phyloP scores from a whole-genome alignment of 192 early-diverging fungal species.

The Backusella luteola region DNA sequence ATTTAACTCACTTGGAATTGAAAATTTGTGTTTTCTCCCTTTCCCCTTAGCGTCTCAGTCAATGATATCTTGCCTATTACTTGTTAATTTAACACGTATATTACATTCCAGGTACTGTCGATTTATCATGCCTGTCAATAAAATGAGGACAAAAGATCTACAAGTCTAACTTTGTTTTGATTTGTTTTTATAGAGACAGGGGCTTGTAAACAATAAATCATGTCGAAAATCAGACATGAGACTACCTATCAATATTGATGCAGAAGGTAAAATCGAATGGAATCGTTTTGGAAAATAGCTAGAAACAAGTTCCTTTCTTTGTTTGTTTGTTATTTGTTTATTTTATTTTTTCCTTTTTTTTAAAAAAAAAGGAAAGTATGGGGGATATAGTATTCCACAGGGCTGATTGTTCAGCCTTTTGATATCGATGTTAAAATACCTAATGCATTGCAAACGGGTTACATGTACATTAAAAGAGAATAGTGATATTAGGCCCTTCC shows the following conservation, averaged over 20 bases:
- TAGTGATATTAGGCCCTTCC: background rate
- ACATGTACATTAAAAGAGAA: background rate
- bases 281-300: background rate
- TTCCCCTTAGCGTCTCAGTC: background rate
- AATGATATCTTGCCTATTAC: background rate
- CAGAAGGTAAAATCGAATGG: background rate
- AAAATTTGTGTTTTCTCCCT: constrained; percentile 6
- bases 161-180: constrained; percentile 7
- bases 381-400: background rate
- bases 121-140: constrained; percentile 3
- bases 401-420: background rate
- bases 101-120: background rate
- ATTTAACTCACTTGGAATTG: background rate
- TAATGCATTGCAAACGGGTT: background rate
- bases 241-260: background rate
- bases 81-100: background rate
- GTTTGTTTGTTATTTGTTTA: background rate
- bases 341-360: too few species aligned
- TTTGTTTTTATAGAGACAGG: background rate
- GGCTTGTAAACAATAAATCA: constrained; percentile 9
- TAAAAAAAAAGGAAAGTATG: too few species aligned
- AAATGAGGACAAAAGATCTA: background rate
- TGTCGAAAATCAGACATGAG: background rate
- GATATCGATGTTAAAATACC: background rate
- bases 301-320: too few species aligned